phyloP scores from a whole-genome alignment of 2,329 filamentous ascomycete species.

The Talaromyces sp. region DNA sequence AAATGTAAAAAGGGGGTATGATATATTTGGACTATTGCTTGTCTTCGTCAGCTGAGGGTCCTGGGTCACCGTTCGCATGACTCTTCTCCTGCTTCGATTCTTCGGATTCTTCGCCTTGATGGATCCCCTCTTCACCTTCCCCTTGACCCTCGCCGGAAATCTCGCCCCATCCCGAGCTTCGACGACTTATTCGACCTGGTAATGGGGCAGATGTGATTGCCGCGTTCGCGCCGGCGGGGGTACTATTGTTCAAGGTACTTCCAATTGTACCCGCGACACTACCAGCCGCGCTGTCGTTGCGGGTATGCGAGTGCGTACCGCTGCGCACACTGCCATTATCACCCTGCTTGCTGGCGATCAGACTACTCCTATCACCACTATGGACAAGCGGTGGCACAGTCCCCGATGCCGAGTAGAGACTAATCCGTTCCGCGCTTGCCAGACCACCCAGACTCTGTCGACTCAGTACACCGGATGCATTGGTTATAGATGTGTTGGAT shows the following conservation, averaged over 20 bases:
- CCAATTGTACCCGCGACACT: conserved; percentile 54
- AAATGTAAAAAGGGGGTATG: no score
- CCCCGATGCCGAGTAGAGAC: conserved; percentile 73
- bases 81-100: conserved; percentile 24
- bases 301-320: conserved; percentile 69
- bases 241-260: conserved; percentile 26
- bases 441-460: conserved; percentile 54
- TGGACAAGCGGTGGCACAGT: conserved; percentile 53
- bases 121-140: conserved; percentile 13
- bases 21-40: not conserved
- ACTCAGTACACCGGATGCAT: conserved; percentile 38
- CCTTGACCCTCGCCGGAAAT: conserved; percentile 39
- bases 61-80: not conserved
- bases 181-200: conserved; percentile 38
- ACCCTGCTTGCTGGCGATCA: conserved; percentile 65
- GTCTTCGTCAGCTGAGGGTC: not conserved
- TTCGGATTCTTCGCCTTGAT: conserved; percentile 35
- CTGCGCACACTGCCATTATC: conserved; percentile 78
- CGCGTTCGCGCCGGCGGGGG: conserved; percentile 1
- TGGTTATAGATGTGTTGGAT: conserved; percentile 41
- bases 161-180: conserved; percentile 46
- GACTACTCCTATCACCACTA: conserved; percentile 74
- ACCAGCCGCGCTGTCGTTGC: conserved; percentile 77
- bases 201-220: conserved; percentile 29
- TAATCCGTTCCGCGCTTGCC: conserved; percentile 58